phyloP scores from a whole-genome alignment of 164 flowering plant genomes.

The Dillenia suffruticosa region DNA sequence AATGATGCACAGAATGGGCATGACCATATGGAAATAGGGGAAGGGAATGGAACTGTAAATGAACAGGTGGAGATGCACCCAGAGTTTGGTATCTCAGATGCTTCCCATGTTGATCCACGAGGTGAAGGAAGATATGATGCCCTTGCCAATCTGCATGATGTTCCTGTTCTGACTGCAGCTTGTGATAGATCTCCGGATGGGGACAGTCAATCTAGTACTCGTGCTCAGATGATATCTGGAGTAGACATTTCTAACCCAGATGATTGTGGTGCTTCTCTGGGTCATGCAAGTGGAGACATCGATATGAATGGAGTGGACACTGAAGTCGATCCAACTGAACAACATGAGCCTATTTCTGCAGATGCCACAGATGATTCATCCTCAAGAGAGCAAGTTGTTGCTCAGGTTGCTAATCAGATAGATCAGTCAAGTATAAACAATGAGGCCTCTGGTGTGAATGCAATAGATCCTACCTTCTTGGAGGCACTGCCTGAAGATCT shows the following conservation, averaged over 20 bases:
- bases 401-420: slow-evolving; percentile 43
- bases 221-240: slow-evolving; percentile 26
- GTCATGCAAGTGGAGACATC: slow-evolving; percentile 45
- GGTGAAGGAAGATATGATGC: slow-evolving; percentile 15
- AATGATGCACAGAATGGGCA: slow-evolving; percentile 23
- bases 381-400: slow-evolving; percentile 25
- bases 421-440: slow-evolving; percentile 33
- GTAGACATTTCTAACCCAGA: slow-evolving; percentile 32
- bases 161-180: slow-evolving; percentile 22
- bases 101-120: slow-evolving; percentile 18
- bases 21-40: slow-evolving; percentile 60
- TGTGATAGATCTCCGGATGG: slow-evolving; percentile 25
- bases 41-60: slow-evolving; percentile 26
- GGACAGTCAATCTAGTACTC: slow-evolving; percentile 35
- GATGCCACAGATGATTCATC: slow-evolving; percentile 32
- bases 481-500: slow-evolving; percentile 96
- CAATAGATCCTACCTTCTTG: slow-evolving; percentile 90
- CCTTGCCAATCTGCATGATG: slow-evolving; percentile 18
- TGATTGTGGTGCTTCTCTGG: slow-evolving; percentile 28
- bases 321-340: slow-evolving; percentile 39
- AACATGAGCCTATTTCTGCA: slow-evolving; percentile 25
- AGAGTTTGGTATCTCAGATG: slow-evolving; percentile 22
- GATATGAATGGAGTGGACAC: slow-evolving; percentile 51
- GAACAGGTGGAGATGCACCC: slow-evolving; percentile 26
- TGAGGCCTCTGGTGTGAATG: slow-evolving; percentile 52